phyloP scores from a whole-genome alignment of 2,329 filamentous ascomycete species.

The Clonostachys chloroleuca region DNA sequence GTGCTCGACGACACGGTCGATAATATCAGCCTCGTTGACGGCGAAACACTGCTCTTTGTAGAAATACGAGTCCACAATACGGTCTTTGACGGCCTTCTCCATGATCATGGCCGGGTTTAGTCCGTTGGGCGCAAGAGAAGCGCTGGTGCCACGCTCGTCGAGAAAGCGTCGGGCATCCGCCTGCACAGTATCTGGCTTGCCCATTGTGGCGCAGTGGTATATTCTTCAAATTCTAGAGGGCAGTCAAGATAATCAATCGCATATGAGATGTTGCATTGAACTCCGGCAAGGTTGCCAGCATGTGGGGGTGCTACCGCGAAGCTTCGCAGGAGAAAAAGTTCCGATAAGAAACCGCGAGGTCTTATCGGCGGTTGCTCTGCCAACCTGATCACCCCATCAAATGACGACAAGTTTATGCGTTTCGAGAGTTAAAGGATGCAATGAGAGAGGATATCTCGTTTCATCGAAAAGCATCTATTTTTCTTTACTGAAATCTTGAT shows the following conservation, averaged over 20 bases:
- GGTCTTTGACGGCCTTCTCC: slow-evolving; percentile 92
- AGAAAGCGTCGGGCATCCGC: slow-evolving; percentile 81
- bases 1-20: slow-evolving; percentile 83
- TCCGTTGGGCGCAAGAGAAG: slow-evolving; percentile 73
- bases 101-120: slow-evolving; percentile 94
- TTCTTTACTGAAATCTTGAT: background rate
- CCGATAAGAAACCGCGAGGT: too few species aligned
- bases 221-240: too few species aligned
- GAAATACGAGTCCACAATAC: slow-evolving; percentile 93
- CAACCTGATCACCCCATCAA: slow-evolving; percentile 9
- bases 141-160: slow-evolving; percentile 82
- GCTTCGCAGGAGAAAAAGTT: too few species aligned
- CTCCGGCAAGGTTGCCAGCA: too few species aligned
- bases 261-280: too few species aligned
- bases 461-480: too few species aligned
- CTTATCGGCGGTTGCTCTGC: slow-evolving; percentile 29
- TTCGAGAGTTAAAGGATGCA: too few species aligned
- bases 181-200: slow-evolving; percentile 52
- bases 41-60: slow-evolving; percentile 99
- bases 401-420: too few species aligned
- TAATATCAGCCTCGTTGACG: slow-evolving; percentile 76
- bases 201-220: slow-evolving; percentile 10
- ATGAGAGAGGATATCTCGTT: too few species aligned
- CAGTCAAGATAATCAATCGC: too few species aligned
- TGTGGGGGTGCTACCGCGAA: too few species aligned